phyloP scores from a whole-genome alignment of 2,329 filamentous ascomycete species.

The Gliomastix tumulicola region DNA sequence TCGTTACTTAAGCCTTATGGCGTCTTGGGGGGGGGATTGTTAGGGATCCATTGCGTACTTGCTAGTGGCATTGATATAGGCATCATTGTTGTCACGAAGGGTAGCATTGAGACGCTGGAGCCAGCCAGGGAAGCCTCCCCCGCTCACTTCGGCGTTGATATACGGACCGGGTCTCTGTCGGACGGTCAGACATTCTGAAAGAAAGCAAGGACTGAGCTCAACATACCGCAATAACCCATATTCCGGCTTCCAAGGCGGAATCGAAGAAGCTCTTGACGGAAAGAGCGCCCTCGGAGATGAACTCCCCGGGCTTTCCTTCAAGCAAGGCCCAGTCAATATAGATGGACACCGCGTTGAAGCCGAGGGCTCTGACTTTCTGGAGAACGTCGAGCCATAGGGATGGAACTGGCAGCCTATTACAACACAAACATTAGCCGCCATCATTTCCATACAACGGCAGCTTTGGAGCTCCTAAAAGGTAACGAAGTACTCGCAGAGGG shows the following conservation, averaged over 20 bases:
- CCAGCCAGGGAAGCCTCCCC: conserved; percentile 30
- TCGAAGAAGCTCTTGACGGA: conserved; percentile 65
- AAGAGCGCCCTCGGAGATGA: conserved; percentile 60
- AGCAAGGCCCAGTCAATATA: conserved; percentile 67
- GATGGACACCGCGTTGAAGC: conserved; percentile 65
- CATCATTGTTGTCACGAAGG: conserved; percentile 23
- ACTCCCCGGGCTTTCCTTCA: conserved; percentile 60
- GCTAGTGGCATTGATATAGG: conserved; percentile 5
- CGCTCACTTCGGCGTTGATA: conserved; percentile 63
- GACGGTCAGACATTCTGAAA: no score
- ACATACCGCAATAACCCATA: conserved; percentile 66
- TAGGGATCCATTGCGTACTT: no score
- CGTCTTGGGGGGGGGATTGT: no score
- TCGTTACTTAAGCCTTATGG: no score
- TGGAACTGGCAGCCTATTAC: conserved; percentile 21
- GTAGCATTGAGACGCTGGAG: background rate
- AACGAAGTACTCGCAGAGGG: no score
- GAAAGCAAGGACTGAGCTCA: no score
- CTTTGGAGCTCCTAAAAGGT: no score
- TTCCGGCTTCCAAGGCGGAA: conserved; percentile 57
- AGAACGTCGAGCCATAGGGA: conserved; percentile 56
- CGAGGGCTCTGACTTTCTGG: conserved; percentile 67
- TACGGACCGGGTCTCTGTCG: conserved; percentile 59
- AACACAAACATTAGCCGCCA: no score
- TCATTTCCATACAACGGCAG: no score